phyloP scores from a whole-genome alignment of 129 eudicot genomes.

The Rutidosis leptorrhynchoides region DNA sequence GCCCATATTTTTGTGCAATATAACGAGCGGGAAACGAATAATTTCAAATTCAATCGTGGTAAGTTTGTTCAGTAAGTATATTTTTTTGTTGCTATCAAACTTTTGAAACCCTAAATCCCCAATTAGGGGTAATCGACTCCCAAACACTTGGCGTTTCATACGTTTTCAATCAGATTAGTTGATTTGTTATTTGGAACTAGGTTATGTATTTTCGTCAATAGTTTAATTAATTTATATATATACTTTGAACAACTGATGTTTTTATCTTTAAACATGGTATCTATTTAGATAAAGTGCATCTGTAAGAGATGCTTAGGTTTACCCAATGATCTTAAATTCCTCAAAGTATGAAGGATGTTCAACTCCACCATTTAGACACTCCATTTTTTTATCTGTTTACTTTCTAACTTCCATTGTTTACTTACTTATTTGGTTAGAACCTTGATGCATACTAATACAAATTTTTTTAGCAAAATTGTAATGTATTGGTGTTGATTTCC shows the following conservation, averaged over 20 bases:
- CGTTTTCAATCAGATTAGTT: background rate
- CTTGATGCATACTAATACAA: slow-evolving; percentile 3
- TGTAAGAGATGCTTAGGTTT: background rate
- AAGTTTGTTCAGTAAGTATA: background rate
- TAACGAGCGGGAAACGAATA: no score
- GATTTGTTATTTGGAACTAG: background rate
- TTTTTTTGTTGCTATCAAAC: background rate
- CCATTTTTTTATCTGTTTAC: no score
- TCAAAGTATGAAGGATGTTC: no score
- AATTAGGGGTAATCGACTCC: background rate
- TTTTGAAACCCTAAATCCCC: background rate
- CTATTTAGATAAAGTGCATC: background rate
- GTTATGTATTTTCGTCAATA: background rate
- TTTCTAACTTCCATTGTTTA: background rate
- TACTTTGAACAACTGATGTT: background rate
- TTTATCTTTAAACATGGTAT: background rate
- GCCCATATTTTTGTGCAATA: no score
- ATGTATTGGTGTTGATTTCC: background rate
- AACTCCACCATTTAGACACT: no score
- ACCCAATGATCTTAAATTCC: no score
- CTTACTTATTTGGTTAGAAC: background rate
- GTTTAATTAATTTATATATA: no score
- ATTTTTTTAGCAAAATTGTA: slow-evolving; percentile 1
- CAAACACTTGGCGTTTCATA: background rate
- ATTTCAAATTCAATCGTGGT: no score